Percentiles rank a stretch among this genome's conserved stretches.
These are phyloP conservation scores for Geotrichum restrictum DNA, from an alignment of 1,139 yeast genomes.

Conservation along the genomic window DNA sequence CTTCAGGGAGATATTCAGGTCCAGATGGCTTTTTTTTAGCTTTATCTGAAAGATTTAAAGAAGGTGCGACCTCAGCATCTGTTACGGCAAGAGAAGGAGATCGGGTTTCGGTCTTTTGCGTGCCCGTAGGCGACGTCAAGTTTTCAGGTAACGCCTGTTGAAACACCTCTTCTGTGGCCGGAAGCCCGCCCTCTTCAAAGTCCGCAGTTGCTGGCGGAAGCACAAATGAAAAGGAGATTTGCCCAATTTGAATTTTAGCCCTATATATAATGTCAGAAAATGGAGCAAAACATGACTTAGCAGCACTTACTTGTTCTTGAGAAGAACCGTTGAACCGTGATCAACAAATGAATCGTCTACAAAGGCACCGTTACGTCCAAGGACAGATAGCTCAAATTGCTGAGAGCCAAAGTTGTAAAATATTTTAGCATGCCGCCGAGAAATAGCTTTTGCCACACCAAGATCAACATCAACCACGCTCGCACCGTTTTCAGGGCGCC, in stretches of 20 bases:
- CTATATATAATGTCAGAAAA: constrained; percentile 34
- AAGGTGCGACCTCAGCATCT: neutral
- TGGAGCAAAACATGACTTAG: constrained; percentile 2
- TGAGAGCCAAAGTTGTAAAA: constrained; percentile 95
- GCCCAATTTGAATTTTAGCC: constrained; percentile 88
- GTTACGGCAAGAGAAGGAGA: constrained; percentile 10
- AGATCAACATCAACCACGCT: constrained; percentile 74
- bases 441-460: constrained; percentile 86
- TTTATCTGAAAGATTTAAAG: constrained; percentile 9
- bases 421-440: constrained; percentile 88
- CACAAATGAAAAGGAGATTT: constrained; percentile 80
- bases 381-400: constrained; percentile 79
- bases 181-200: neutral
- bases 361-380: constrained; percentile 95
- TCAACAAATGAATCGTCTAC: constrained; percentile 87
- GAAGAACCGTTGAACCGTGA: constrained; percentile 83
- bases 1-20: constrained; percentile 44
- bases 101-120: constrained; percentile 8
- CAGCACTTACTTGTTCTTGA: constrained; percentile 51
- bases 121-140: neutral
- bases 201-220: constrained; percentile 50
- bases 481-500: constrained; percentile 65
- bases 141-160: neutral
- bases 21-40: constrained; percentile 18
- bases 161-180: neutral